phyloP scores from a whole-genome alignment of 1,284 basidiomycete species.

The Trichosporon ovoides region DNA sequence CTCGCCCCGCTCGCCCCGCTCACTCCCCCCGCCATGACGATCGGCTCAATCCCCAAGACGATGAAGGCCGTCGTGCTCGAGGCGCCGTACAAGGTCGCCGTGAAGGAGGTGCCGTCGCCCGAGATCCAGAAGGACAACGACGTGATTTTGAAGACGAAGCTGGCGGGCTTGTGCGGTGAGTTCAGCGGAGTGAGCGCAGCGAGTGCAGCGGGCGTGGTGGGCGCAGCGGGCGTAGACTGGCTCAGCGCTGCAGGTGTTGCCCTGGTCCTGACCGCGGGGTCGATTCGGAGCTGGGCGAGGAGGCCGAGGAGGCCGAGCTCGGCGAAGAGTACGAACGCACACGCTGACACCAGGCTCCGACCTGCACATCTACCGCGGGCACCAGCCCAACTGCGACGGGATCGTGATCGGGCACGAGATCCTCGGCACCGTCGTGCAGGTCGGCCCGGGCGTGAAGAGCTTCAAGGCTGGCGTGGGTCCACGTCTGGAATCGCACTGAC shows the following conservation, averaged over 20 bases:
- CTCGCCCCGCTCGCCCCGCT: neutral
- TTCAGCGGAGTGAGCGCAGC: too few species aligned
- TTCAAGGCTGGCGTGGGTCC: slow-evolving; percentile 58
- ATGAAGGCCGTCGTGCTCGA: slow-evolving; percentile 43
- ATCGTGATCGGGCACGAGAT: slow-evolving; percentile 68
- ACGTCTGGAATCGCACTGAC: neutral
- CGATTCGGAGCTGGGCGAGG: neutral
- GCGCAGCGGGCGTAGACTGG: too few species aligned
- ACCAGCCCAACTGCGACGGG: slow-evolving; percentile 36
- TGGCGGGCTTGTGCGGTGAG: slow-evolving; percentile 41
- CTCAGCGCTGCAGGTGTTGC: too few species aligned
- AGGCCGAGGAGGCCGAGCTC: neutral
- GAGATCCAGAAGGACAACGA: slow-evolving; percentile 28
- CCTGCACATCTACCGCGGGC: slow-evolving; percentile 70
- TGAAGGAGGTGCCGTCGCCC: slow-evolving; percentile 35
- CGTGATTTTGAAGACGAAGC: slow-evolving; percentile 35
- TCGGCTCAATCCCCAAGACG: slow-evolving; percentile 14
- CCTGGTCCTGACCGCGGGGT: too few species aligned
- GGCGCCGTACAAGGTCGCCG: slow-evolving; percentile 26
- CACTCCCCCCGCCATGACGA: slow-evolving; percentile 10
- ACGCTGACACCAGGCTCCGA: slow-evolving; percentile 63
- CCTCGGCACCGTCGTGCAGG: slow-evolving; percentile 66
- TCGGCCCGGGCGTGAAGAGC: slow-evolving; percentile 62
- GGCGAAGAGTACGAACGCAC: neutral
- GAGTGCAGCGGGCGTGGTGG: too few species aligned